Conservation (phyloP, 108 stramenopile species). For the Fistulifera pelliculosa region DNA sequence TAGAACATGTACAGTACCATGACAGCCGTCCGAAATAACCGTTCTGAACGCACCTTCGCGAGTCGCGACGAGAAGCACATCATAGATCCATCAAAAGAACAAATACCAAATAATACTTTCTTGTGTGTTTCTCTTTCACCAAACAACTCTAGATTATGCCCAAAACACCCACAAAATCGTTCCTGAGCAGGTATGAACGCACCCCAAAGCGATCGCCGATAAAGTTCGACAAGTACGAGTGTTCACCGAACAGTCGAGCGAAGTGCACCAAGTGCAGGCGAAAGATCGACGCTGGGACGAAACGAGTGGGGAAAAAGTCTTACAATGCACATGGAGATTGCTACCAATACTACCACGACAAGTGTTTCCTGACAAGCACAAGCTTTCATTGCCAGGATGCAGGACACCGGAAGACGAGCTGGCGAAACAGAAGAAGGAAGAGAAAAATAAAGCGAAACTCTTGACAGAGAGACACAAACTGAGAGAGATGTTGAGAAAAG, state of each 20-base stretch:
- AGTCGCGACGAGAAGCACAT: too few species aligned
- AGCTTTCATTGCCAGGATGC: not conserved
- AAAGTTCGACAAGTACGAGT: constrained; percentile 1
- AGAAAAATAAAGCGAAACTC: not conserved
- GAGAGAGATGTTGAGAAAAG: not conserved
- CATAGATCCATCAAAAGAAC: too few species aligned
- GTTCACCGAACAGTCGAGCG: not conserved
- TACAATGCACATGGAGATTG: too few species aligned
- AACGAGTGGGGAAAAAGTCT: not conserved
- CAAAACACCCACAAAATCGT: too few species aligned
- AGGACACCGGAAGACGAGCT: not conserved
- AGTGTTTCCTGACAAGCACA: not conserved
- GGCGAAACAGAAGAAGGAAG: not conserved
- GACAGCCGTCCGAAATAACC: too few species aligned
- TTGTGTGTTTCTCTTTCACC: too few species aligned
- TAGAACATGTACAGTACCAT: too few species aligned
- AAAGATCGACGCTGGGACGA: not conserved
- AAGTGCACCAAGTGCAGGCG: not conserved
- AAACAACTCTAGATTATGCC: too few species aligned
- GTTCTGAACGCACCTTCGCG: too few species aligned
- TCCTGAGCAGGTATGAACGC: too few species aligned
- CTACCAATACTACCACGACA: constrained; percentile 1
- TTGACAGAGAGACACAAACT: not conserved
- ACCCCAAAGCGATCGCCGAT: too few species aligned
- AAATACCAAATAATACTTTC: too few species aligned